Conservation (phyloP, 441 rosid species). For the Erodium chrysanthum region DNA sequence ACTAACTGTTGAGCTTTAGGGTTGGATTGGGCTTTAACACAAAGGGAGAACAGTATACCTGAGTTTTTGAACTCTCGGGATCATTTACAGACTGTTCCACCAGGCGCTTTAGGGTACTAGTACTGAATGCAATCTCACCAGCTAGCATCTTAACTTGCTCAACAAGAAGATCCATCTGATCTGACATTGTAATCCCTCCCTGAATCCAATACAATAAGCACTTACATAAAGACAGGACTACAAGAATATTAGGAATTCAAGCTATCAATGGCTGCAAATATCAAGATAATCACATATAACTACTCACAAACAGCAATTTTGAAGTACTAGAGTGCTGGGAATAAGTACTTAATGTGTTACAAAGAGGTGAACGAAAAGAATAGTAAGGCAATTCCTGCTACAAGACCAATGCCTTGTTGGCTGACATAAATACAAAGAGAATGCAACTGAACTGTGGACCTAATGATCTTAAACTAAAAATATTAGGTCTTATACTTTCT, state of each 20-base stretch:
- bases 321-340: background rate
- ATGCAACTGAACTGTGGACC: background rate
- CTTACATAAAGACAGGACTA: background rate
- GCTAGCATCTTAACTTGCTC: constrained; percentile 99
- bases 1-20: no score
- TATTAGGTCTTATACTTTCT: background rate
- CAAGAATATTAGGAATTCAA: background rate
- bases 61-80: constrained; percentile 72
- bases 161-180: constrained; percentile 92
- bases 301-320: constrained; percentile 1
- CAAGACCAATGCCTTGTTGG: background rate
- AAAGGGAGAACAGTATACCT: constrained; percentile 34
- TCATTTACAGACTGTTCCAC: constrained; percentile 79
- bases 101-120: constrained; percentile 89
- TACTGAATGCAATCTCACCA: constrained; percentile 92
- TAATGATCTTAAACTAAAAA: background rate
- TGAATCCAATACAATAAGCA: constrained; percentile 22
- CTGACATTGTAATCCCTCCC: constrained; percentile 65
- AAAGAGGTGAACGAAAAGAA: background rate
- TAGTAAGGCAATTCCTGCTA: background rate
- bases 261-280: background rate
- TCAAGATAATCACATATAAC: background rate
- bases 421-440: background rate
- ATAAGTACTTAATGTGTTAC: background rate
- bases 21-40: no score